phyloP scores from a whole-genome alignment of 192 early-diverging fungal species.

The Spizellomyces sp. region DNA sequence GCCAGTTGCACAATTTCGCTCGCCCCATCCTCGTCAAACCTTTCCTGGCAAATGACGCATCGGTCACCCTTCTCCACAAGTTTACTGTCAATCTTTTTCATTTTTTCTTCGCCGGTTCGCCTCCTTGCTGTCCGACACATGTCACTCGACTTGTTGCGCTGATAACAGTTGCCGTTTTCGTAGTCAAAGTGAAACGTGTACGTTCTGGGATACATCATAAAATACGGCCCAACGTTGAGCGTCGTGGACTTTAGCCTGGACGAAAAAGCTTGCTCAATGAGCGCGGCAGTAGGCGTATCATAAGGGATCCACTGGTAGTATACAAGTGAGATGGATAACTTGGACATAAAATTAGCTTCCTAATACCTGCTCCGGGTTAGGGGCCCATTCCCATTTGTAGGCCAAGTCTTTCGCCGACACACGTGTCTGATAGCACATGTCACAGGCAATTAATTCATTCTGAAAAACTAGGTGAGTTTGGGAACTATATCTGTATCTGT shows the following conservation, averaged over 20 bases:
- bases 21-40: slow-evolving; percentile 3
- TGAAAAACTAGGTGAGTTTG: not conserved
- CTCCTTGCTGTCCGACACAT: not conserved
- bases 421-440: not conserved
- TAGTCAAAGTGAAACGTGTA: not conserved
- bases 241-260: not conserved
- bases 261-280: not conserved
- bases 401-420: not conserved
- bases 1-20: not conserved
- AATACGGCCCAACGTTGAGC: slow-evolving; percentile 5
- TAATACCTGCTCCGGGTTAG: slow-evolving; percentile 1
- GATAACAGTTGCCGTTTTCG: not conserved
- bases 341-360: no score
- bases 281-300: not conserved
- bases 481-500: not conserved
- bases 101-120: not conserved
- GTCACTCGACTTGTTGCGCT: not conserved
- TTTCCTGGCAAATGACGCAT: slow-evolving; percentile 13
- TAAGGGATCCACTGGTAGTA: slow-evolving; percentile 3
- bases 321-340: not conserved
- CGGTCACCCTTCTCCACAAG: not conserved
- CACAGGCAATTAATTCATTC: slow-evolving; percentile 2
- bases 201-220: not conserved
- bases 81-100: not conserved
- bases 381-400: slow-evolving; percentile 4